These are phyloP conservation scores for Senecio squalidus DNA, from an alignment of 140 eudicot species.

Conservation along the genomic window DNA sequence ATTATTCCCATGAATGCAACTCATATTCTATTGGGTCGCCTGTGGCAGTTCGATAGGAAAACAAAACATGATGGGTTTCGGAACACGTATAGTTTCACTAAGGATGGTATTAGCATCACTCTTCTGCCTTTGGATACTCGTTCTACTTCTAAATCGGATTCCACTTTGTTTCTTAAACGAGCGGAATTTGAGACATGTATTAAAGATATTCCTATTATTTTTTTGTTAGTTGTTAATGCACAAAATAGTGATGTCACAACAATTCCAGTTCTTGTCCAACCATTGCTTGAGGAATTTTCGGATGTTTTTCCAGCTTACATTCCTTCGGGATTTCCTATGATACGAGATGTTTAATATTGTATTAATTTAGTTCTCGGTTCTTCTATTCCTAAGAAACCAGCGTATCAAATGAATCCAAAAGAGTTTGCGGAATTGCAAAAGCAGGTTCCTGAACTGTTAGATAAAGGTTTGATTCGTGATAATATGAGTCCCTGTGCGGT, in stretches of 20 bases:
- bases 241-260: not conserved
- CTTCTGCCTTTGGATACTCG: not conserved
- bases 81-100: not conserved
- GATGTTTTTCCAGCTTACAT: no score
- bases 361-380: not conserved
- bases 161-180: not conserved
- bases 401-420: not conserved
- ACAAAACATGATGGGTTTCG: constrained; percentile 1
- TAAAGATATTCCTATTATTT: not conserved
- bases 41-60: not conserved
- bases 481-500: not conserved
- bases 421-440: not conserved
- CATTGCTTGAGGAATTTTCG: no score
- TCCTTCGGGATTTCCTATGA: no score
- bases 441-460: not conserved
- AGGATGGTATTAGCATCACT: not conserved
- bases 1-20: not conserved
- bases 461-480: not conserved
- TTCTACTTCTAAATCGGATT: not conserved
- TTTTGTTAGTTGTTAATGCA: not conserved
- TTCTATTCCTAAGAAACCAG: not conserved
- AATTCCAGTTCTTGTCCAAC: no score
- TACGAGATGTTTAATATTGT: not conserved
- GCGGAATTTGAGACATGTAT: not conserved
- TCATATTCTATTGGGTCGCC: not conserved